Base-by-base conservation (phyloP, 257 asterid genomes). In the Solanum chmielewskii region DNA sequence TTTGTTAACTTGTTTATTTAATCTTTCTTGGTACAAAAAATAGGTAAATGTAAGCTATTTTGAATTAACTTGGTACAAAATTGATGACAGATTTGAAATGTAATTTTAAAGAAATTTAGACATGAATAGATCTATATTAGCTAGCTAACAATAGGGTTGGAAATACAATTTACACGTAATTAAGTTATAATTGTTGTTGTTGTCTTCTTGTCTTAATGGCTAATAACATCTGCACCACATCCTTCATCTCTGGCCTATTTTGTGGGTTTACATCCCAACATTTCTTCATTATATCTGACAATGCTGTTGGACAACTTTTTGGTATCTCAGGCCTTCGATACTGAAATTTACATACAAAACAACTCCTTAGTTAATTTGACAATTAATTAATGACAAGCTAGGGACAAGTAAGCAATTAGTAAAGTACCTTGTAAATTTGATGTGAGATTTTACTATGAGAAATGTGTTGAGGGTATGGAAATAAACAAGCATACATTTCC, bases 221-320 rank as follows among this genome's bases (percentile, higher is more conserved):
- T 85, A 74, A 89, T 37, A 52, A 52, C 60, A 52, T 52, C 6
- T 52, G 60, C 60, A 52, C 60, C 60, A 52, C 60, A 16, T 52
- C 60, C 60, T 71, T 77, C 90, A 91, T 91, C 87, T 89, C 90
- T 9, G 89, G 90, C 64, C 90, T 27, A 4, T 44, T 89, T 35
- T 42, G 56, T 7, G 88, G 85, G 3, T 89, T 80, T 3, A 47
- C 59, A 9, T 73, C 71, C 91, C 88, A 91, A 73, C 90, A 91
- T 11, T 23, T 52, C 23, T 52, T 16, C 60, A 52, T 52, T 52
- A 52, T 52, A 52, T 52, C 14, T 7, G 90, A 88, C 33, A 91
- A 20, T 7, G 59, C n/a, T 13, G 11, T 29, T 2, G 93, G 91
- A 33, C 88, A 88, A 47, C 29, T 9, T 1, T 27, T 25, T 0